Percentiles rank a stretch among this genome's conserved stretches.
Evolutionary conservation across 78 protist genomes (phyloP).

Genomic region (Bigelowiella natans): DNA sequence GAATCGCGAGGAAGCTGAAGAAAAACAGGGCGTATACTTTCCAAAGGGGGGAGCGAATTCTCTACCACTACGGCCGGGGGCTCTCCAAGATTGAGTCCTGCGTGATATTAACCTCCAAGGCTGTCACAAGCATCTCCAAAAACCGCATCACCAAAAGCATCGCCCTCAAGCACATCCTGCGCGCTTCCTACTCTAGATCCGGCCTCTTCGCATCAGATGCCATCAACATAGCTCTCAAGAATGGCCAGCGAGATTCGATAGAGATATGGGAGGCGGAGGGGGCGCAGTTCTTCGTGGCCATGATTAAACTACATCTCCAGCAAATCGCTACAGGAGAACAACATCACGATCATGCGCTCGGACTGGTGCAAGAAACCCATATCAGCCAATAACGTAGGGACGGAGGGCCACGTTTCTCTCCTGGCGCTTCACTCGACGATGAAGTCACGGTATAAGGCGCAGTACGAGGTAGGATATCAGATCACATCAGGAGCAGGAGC

Average conservation of each 20-base stretch:
- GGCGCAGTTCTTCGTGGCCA: too few relatives aligned
- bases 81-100: too few relatives aligned
- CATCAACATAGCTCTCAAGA: too few relatives aligned
- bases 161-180: too few relatives aligned
- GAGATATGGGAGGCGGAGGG: too few relatives aligned
- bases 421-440: not conserved
- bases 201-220: too few relatives aligned
- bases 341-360: too few relatives aligned
- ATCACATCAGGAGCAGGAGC: not conserved
- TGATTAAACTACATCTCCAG: too few relatives aligned
- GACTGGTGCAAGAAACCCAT: not conserved
- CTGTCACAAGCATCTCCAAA: not conserved
- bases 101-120: not conserved
- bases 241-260: too few relatives aligned
- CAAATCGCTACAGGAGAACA: too few relatives aligned
- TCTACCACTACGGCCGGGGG: not conserved
- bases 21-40: not conserved
- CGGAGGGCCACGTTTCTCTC: not conserved
- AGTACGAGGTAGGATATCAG: not conserved
- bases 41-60: not conserved
- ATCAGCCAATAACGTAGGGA: not conserved
- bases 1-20: not conserved
- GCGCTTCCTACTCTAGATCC: too few relatives aligned
- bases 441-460: not conserved
- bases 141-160: too few relatives aligned